Evolutionary conservation across 352 stramenopile species (phyloP).

Genomic region (Phytophthora foliorum): DNA sequence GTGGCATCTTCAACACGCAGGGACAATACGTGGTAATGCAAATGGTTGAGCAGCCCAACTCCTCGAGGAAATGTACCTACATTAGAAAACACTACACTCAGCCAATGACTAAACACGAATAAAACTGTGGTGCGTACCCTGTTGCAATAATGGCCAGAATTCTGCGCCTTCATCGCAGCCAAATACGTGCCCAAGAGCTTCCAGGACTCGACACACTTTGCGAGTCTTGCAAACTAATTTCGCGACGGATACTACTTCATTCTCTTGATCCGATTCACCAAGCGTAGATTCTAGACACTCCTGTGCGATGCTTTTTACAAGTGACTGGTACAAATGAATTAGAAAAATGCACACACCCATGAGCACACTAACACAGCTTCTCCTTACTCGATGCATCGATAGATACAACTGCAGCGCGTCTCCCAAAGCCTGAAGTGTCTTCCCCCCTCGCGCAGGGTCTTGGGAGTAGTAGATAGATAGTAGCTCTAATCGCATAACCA

Average conservation of each 20-base stretch:
- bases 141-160: conserved; percentile 59
- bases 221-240: conserved; percentile 49
- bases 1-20: conserved; percentile 48
- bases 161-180: conserved; percentile 29
- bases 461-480: conserved; percentile 72
- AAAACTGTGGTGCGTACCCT: conserved; percentile 32
- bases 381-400: conserved; percentile 57
- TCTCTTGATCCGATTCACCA: conserved; percentile 17
- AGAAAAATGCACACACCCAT: not conserved
- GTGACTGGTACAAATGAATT: conserved; percentile 20
- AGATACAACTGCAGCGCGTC: conserved; percentile 64
- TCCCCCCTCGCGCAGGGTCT: conserved; percentile 67
- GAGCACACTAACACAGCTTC: not conserved
- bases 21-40: conserved; percentile 49
- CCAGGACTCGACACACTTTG: conserved; percentile 43
- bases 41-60: conserved; percentile 57
- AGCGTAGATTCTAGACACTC: conserved; percentile 20
- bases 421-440: conserved; percentile 69
- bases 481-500: conserved; percentile 69
- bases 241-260: conserved; percentile 36
- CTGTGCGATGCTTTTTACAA: conserved; percentile 33
- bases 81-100: conserved; percentile 20
- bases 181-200: conserved; percentile 41
- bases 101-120: not conserved
- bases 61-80: conserved; percentile 60